Evolutionary conservation across 2,329 filamentous ascomycete genomes (phyloP).

Genomic region (Aspergillus sp.): DNA sequence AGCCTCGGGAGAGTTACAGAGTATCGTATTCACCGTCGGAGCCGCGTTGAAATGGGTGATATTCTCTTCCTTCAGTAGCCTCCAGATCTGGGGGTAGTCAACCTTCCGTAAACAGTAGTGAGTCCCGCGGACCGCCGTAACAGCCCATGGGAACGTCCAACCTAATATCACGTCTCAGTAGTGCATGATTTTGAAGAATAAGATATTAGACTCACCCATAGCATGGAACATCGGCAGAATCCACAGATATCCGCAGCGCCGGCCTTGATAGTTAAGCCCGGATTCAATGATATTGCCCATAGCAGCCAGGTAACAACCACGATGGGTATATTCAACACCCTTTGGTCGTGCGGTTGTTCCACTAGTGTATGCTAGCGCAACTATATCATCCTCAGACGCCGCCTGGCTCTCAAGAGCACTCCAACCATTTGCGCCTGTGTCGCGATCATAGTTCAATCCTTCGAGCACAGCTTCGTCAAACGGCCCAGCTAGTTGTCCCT

Average conservation of each 20-base stretch:
- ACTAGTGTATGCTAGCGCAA: conserved; percentile 90
- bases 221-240: conserved; percentile 84
- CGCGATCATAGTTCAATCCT: conserved; percentile 69
- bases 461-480: conserved; percentile 83
- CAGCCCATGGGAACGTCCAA: conserved; percentile 89
- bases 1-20: conserved; percentile 79
- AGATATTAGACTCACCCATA: conserved; percentile 44
- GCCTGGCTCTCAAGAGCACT: conserved; percentile 68
- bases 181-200: not conserved
- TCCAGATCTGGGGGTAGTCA: conserved; percentile 92
- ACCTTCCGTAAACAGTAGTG: conserved; percentile 94
- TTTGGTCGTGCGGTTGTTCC: conserved; percentile 91
- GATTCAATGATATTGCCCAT: conserved; percentile 87
- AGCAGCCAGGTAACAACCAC: conserved; percentile 81
- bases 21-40: conserved; percentile 91
- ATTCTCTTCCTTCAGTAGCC: conserved; percentile 76
- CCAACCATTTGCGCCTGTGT: conserved; percentile 72
- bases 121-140: conserved; percentile 91
- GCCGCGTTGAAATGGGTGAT: conserved; percentile 96
- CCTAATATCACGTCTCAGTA: conserved; percentile 30
- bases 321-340: conserved; percentile 88
- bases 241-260: conserved; percentile 82
- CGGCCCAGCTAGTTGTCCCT: conserved; percentile 71
- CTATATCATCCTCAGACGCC: conserved; percentile 72
- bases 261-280: conserved; percentile 69